Conservation (phyloP, 352 stramenopile genomes). For the Paralagenidium karlingii region DNA sequence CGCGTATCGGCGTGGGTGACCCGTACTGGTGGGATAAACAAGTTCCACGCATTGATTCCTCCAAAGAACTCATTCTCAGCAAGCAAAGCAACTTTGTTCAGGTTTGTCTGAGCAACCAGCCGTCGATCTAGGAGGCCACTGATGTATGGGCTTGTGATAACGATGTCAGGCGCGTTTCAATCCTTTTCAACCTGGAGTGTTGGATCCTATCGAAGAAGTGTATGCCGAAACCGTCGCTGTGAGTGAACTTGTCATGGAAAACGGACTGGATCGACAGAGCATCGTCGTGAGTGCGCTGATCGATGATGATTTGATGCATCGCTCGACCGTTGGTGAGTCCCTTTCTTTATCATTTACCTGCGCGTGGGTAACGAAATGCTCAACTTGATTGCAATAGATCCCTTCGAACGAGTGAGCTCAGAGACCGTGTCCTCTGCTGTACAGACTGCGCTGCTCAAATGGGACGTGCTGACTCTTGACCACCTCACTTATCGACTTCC, state of each 20-base stretch:
- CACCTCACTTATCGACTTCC: slow-evolving; percentile 50
- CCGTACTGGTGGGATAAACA: slow-evolving; percentile 57
- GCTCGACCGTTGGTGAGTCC: not conserved
- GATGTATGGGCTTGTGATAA: not conserved
- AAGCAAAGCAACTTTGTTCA: slow-evolving; percentile 55
- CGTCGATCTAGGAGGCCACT: not conserved
- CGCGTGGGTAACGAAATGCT: not conserved
- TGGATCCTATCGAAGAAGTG: not conserved
- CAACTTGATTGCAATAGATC: slow-evolving; percentile 2
- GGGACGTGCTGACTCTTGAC: slow-evolving; percentile 52
- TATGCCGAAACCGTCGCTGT: slow-evolving; percentile 30
- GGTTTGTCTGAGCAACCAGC: slow-evolving; percentile 2
- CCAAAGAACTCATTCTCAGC: slow-evolving; percentile 17
- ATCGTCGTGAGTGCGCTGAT: not conserved
- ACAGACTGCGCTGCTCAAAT: slow-evolving; percentile 23
- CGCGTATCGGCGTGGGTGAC: slow-evolving; percentile 34
- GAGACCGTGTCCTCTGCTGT: slow-evolving; percentile 33
- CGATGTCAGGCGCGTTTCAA: not conserved
- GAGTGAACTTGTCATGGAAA: slow-evolving; percentile 6
- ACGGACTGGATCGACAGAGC: not conserved
- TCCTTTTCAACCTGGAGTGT: not conserved
- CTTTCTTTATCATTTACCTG: not conserved
- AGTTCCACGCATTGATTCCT: slow-evolving; percentile 45
- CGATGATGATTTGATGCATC: no score
- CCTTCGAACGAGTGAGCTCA: slow-evolving; percentile 18